phyloP scores from a whole-genome alignment of 176 grass and related monocot genomes.

The Saccharum spontaneum region DNA sequence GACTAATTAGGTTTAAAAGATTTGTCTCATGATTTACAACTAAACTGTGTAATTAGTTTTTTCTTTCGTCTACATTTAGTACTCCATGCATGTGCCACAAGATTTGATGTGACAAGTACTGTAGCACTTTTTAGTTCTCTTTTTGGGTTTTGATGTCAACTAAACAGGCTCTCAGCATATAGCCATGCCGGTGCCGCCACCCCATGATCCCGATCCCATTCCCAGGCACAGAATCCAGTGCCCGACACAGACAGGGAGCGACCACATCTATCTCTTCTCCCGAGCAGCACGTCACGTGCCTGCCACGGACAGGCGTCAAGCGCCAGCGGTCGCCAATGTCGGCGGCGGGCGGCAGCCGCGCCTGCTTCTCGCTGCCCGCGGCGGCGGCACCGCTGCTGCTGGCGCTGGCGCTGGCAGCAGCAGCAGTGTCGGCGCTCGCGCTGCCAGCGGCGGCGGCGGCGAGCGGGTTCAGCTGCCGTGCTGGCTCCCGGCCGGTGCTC shows the following conservation, averaged over 20 bases:
- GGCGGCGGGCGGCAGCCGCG: constrained; percentile 12
- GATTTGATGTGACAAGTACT: no score
- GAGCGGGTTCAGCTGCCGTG: constrained; percentile 23
- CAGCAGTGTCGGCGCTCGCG: no score
- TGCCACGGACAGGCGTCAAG: constrained; percentile 32
- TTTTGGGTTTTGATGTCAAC: no score
- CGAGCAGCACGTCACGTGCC: constrained; percentile 24
- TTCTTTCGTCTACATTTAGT: no score
- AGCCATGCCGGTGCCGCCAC: neutral
- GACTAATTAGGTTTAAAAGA: no score
- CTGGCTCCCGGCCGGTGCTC: constrained; percentile 49
- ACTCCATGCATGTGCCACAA: no score
- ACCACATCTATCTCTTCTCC: neutral
- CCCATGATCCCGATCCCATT: neutral
- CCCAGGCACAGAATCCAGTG: neutral
- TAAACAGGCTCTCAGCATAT: no score
- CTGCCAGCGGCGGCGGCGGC: neutral
- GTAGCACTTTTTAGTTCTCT: no score
- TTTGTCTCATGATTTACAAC: no score
- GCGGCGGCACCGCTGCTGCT: neutral
- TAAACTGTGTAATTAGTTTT: no score
- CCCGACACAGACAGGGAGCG: neutral
- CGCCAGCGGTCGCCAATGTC: constrained; percentile 22
- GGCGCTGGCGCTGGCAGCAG: neutral
- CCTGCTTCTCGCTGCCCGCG: neutral